Base-by-base conservation (phyloP, 1,284 basidiomycete genomes). In the Tetrapyrgos nigripes region DNA sequence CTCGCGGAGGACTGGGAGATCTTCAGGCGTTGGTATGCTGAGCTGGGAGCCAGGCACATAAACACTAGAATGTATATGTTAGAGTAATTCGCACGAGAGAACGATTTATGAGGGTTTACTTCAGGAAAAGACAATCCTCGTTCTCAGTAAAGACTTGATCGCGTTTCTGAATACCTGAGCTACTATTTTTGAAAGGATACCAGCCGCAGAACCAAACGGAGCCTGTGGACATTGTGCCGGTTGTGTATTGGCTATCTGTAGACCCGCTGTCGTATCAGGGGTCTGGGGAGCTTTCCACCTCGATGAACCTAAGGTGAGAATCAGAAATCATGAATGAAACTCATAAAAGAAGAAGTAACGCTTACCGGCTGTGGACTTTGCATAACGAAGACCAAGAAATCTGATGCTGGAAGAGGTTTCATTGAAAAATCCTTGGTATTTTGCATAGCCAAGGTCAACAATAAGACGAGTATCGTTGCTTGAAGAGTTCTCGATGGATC, bases 381-480 rank as follows among this genome's bases (percentile, higher is more conserved):
- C 79, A 64, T 75, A 80, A 44, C 79, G 70, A 17, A 81, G 70
- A 6, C 77, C 76, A 19, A 79, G 64, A 59, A 78, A 80, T 35
- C 70, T 60, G 0, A 74, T 74, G 33, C 73, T 73, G 29, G 67
- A 66, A 13, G 72, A 70, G 1, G 64, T 66, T 17, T 73, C 55
- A 31, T 76, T 66, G 37, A 70, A 48, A 11, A 61, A 60, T 6
- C 67, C 79, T 68, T 71, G 72, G 62, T 79, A 82, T 50, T 63
- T 66, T 0, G 77, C 73, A 62, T 79, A 79, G 4, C 77, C 78
- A 9, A 81, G 66, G 61, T 80, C 72, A 9, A 80, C 73, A 13
- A 75, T 55, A 26, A 62, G 64, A 23, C 29, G n/a, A n/a, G n/a
- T n/a, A n/a, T n/a, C n/a, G n/a, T n/a, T n/a, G n/a, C n/a, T n/a